Evolutionary conservation across 768 basidiomycete genomes (phyloP), one percentile per base, ranked within the genome.

Genomic region (Termitomyces titanicus): DNA sequence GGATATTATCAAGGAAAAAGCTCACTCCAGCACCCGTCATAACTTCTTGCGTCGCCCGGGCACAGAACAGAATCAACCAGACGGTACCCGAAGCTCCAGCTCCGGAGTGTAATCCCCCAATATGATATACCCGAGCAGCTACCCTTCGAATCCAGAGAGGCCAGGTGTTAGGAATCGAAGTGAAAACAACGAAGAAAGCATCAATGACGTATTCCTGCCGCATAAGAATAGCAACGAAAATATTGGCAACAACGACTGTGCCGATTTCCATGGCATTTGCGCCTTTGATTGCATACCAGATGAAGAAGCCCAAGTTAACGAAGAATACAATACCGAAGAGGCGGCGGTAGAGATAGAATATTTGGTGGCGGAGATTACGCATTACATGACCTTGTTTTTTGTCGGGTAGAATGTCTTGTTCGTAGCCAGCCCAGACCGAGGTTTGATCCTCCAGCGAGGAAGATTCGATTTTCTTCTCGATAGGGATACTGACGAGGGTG

Each of bases 121-220:
- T 83, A 51, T 82, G 80, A 56, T 83, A 85, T 0, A 84, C 82
- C 33, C 82, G 73, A 22, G 80, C 83, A 60, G 74, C 76, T 17
- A 82, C 69, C 22, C 80, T 71, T 46, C 83, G 78, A 48, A 85
- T 81, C 24, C 70, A 64, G 40, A 85, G 67, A 3, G 83, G 82
- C 82, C 81, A 83, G 18, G 81, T 83, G 56, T 70, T 51, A 13
- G 82, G 81, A 31, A 79, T 78, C 25, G 79, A 68, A 53, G 78
- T 80, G 53, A 75, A 78, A 8, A 78, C 69, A 39, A 73, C 76
- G 72, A 82, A 85, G 64, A 83, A 80, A 1, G 75, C 69, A 61
- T 85, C 83, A 61, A 85, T 75, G 20, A 85, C 80, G 57, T 84
- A 81, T 64, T 84, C 79, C 64, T 80, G 78, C 37, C 78, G 73